Base-by-base conservation (phyloP, 2,329 filamentous ascomycete species). In the Parafenestella ontariensis region DNA sequence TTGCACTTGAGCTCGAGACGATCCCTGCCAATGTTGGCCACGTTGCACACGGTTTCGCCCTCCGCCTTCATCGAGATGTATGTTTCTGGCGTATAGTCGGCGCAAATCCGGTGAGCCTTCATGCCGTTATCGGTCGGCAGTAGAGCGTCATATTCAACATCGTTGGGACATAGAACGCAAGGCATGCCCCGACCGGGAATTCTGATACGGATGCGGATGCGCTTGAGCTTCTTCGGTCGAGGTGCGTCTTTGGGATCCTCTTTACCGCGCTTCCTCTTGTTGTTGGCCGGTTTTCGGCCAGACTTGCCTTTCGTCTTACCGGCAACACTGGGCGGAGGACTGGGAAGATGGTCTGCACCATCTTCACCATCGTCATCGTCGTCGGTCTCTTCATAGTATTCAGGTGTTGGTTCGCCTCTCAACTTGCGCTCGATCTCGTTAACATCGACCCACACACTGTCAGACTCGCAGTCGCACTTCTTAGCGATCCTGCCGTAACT, bases 371-470 rank as follows among this genome's bases (percentile, higher is more conserved):
- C 83, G 18, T 90, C 83, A 17, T 91, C 65, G 11, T 90, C 87
- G 33, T 91, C 89, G 0, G 88, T 90, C 64, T 92, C 89, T 70
- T 93, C 90, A 65, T 90, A 91, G 64, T 92, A 91, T 5, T 91
- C 91, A 53, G 91, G 89, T 3, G 87, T 89, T 3, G 85, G 82
- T 73, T 98, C 93, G 39, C 95, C 95, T 46, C 93, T 87, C 42
- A 98, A 79, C 74, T 96, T 97, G 57, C 95, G 91, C 77, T 99
- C 92, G 52, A 99, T 96, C 68, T 97, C 95, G 54, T 91, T 88
- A 3, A 98, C 92, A 71, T 99, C 93, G 48, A 99, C 92, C 93
- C 96, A 99, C 3, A 99, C 95, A 69, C 94, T 98, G 79, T 99
- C 95, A 56, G 96, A 88, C 62, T 96, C 93, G 72, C 95, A 99